Conservation (phyloP, 1,284 basidiomycete genomes). For the Pseudozyma tsukubaensis region DNA sequence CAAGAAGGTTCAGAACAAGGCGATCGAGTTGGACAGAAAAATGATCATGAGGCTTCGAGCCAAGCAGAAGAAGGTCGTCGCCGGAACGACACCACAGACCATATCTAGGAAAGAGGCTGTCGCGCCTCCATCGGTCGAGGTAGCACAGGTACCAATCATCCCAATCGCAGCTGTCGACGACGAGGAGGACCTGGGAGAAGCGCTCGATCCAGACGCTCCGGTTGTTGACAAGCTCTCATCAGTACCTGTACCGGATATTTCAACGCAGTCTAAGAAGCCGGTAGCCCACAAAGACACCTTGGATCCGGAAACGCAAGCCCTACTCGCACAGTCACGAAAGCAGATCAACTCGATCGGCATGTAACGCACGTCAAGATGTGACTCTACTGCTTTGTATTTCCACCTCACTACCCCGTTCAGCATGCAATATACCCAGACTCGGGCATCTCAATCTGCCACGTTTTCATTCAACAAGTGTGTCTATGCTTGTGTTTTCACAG, state of each 20-base stretch:
- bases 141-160: background rate
- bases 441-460: background rate
- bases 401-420: background rate
- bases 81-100: background rate
- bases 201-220: slow-evolving; percentile 17
- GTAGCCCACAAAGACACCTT: background rate
- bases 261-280: background rate
- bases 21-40: slow-evolving; percentile 48
- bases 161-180: slow-evolving; percentile 11
- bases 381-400: background rate
- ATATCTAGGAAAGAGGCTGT: background rate
- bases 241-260: no score
- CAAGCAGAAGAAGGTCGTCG: slow-evolving; percentile 19
- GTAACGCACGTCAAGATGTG: background rate
- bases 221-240: background rate
- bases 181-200: slow-evolving; percentile 43
- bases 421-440: slow-evolving; percentile 23
- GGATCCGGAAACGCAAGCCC: slow-evolving; percentile 33
- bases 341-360: slow-evolving; percentile 33
- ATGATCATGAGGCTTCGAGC: slow-evolving; percentile 30
- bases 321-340: slow-evolving; percentile 31
- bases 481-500: no score
- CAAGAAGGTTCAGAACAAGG: slow-evolving; percentile 55
- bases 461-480: background rate
- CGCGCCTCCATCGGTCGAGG: no score